These are phyloP conservation scores for Lactarius evosmus DNA, from an alignment of 768 basidiomycete species.

Conservation along the genomic window DNA sequence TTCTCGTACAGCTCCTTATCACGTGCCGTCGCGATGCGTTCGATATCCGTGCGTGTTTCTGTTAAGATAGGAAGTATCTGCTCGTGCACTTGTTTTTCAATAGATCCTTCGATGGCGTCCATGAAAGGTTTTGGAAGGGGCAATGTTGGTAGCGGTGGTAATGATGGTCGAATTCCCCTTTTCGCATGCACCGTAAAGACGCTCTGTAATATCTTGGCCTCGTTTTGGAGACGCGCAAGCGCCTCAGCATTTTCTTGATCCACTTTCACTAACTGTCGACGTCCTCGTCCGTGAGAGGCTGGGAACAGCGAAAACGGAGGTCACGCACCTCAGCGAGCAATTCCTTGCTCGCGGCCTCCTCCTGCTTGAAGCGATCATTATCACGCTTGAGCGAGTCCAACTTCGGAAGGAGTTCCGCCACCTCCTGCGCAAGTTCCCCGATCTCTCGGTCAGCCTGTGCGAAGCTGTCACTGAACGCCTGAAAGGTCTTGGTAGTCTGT, in stretches of 20 bases:
- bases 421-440: constrained; percentile 23
- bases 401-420: constrained; percentile 18
- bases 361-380: constrained; percentile 16
- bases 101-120: constrained; percentile 13
- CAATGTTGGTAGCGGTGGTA: neutral
- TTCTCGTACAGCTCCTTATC: constrained; percentile 23
- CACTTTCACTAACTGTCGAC: constrained; percentile 20
- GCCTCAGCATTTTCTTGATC: constrained; percentile 18
- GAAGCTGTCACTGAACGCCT: constrained; percentile 9
- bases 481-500: constrained; percentile 12
- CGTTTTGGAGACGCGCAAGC: constrained; percentile 14
- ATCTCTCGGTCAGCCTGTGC: constrained; percentile 22
- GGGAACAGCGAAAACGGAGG: neutral
- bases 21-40: constrained; percentile 7
- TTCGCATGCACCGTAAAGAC: constrained; percentile 12
- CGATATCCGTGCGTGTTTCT: constrained; percentile 4
- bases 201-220: constrained; percentile 6
- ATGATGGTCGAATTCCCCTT: neutral
- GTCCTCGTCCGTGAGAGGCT: neutral
- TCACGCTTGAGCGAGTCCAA: constrained; percentile 15
- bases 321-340: constrained; percentile 30
- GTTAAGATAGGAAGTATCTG: constrained; percentile 16
- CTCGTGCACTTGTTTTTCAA: constrained; percentile 8
- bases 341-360: constrained; percentile 27
- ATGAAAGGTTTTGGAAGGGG: constrained; percentile 14